A percentile compares a stretch with the other conserved stretches of the same genome.
These are phyloP conservation scores for Entophlyctis helioformis DNA, from an alignment of 192 early-diverging fungal genomes.

Conservation along the genomic window DNA sequence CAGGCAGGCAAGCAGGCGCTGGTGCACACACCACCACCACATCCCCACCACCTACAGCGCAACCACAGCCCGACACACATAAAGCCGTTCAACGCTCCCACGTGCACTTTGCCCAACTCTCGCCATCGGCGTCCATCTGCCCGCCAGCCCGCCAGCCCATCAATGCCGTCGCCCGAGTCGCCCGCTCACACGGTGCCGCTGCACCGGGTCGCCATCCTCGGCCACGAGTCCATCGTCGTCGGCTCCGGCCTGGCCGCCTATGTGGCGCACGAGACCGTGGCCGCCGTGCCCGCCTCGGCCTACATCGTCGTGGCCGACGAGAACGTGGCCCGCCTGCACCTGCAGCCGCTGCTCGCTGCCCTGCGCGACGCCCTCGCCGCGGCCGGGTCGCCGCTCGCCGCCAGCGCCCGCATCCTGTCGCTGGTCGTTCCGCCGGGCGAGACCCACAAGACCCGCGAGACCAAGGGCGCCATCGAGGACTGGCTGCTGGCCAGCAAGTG, in stretches of 20 bases:
- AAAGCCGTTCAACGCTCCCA: too few species aligned
- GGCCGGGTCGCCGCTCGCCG: neutral
- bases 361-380: conserved; percentile 19
- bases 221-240: conserved; percentile 72
- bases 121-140: too few species aligned
- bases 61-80: too few species aligned
- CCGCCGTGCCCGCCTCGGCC: conserved; percentile 56
- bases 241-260: conserved; percentile 70
- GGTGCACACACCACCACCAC: too few species aligned
- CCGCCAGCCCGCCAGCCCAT: too few species aligned
- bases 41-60: too few species aligned
- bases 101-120: too few species aligned
- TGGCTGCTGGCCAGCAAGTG: conserved; percentile 73
- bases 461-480: conserved; percentile 83
- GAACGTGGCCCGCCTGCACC: conserved; percentile 70
- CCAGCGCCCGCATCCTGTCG: conserved; percentile 39
- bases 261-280: conserved; percentile 61
- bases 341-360: conserved; percentile 37
- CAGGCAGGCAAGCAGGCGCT: too few species aligned
- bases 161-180: too few species aligned
- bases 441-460: conserved; percentile 71
- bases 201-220: conserved; percentile 75
- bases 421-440: conserved; percentile 83
- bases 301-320: conserved; percentile 82
- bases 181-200: too few species aligned